Percentiles rank a stretch among this genome's conserved stretches.
Evolutionary conservation across 805 yeast genomes (phyloP).

Genomic region (Isabelozyma heimii): DNA sequence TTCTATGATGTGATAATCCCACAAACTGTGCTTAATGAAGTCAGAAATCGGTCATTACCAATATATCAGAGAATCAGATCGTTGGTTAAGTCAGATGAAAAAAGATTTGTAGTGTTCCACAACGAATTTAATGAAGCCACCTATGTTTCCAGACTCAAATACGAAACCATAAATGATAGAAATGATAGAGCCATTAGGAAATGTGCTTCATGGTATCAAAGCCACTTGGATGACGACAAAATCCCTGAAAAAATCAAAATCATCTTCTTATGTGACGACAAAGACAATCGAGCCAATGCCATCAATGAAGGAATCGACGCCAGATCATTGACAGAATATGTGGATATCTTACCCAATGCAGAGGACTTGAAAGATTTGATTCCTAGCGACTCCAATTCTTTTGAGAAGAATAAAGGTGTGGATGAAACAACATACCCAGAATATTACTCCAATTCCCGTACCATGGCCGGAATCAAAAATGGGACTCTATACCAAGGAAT

Average conservation of each 20-base stretch:
- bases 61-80: conserved; percentile 81
- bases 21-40: conserved; percentile 93
- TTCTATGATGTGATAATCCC: conserved; percentile 92
- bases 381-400: conserved; percentile 49
- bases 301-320: conserved; percentile 51
- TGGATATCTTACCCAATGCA: conserved; percentile 65
- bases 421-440: conserved; percentile 67
- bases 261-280: conserved; percentile 75
- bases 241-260: conserved; percentile 40
- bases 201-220: conserved; percentile 66
- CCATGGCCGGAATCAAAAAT: conserved; percentile 86
- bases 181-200: conserved; percentile 88
- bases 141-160: conserved; percentile 54
- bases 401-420: conserved; percentile 23
- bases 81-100: conserved; percentile 69
- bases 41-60: conserved; percentile 81
- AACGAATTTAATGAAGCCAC: conserved; percentile 84
- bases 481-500: conserved; percentile 87
- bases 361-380: conserved; percentile 75
- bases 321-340: conserved; percentile 63
- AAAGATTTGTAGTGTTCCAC: conserved; percentile 87
- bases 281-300: conserved; percentile 60
- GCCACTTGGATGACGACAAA: conserved; percentile 50
- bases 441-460: conserved; percentile 74
- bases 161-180: conserved; percentile 81